phyloP scores from a whole-genome alignment of 768 basidiomycete genomes.

The Phaeotremella skinneri region DNA sequence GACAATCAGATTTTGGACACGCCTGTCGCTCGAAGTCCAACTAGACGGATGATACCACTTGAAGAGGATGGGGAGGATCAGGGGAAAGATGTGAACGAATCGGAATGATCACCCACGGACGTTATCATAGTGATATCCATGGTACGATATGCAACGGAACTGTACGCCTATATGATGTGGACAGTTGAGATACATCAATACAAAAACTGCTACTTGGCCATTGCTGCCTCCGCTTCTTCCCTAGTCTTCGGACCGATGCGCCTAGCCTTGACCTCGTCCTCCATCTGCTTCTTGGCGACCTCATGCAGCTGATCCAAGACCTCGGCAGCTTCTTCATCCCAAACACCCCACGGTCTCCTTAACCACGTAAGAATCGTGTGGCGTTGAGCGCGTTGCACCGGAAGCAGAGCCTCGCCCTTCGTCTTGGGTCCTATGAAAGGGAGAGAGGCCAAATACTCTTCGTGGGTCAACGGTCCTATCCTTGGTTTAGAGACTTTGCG shows the following conservation, averaged over 20 bases:
- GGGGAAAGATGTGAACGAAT: background rate
- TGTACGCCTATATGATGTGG: no score
- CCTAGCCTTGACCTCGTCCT: slow-evolving; percentile 22
- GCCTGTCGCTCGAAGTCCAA: slow-evolving; percentile 39
- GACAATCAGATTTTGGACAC: slow-evolving; percentile 39
- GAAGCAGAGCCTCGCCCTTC: slow-evolving; percentile 22
- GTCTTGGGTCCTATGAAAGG: slow-evolving; percentile 37
- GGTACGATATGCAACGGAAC: no score
- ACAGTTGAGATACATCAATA: no score
- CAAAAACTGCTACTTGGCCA: background rate
- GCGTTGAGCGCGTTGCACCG: slow-evolving; percentile 35
- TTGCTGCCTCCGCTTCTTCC: background rate
- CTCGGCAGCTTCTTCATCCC: slow-evolving; percentile 37
- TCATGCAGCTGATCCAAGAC: slow-evolving; percentile 29
- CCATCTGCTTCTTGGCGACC: slow-evolving; percentile 27
- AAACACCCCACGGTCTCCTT: slow-evolving; percentile 36
- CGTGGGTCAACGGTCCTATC: slow-evolving; percentile 33
- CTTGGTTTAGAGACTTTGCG: background rate
- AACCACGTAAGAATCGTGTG: slow-evolving; percentile 35
- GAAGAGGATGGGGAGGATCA: slow-evolving; percentile 18
- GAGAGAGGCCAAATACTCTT: slow-evolving; percentile 28
- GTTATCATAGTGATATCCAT: background rate
- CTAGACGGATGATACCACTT: slow-evolving; percentile 28
- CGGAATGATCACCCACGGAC: background rate
- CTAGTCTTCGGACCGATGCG: background rate